These are phyloP conservation scores for Ophiostoma australiae DNA, from an alignment of 2,329 filamentous ascomycete species.

Conservation along the genomic window DNA sequence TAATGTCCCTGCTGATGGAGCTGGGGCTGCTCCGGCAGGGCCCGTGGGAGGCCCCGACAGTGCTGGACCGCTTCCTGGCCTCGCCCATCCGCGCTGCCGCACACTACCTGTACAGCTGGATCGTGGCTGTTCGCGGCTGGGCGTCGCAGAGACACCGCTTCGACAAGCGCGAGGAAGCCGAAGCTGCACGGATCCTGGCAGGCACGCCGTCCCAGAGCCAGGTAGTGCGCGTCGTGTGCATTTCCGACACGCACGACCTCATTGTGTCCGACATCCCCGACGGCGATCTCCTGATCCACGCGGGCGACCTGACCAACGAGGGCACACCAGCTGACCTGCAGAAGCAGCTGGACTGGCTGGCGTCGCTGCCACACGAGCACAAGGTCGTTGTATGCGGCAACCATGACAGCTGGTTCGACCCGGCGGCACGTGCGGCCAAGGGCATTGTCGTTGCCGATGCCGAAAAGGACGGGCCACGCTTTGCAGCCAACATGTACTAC, in stretches of 20 bases:
- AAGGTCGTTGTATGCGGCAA: conserved; percentile 85
- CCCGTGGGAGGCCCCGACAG: conserved; percentile 37
- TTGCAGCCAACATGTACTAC: conserved; percentile 63
- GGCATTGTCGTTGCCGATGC: conserved; percentile 53
- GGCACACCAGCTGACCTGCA: conserved; percentile 73
- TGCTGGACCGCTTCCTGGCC: conserved; percentile 59
- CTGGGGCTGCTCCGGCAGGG: conserved; percentile 26
- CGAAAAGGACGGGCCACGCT: conserved; percentile 38
- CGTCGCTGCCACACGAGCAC: conserved; percentile 64
- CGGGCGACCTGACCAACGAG: conserved; percentile 73
- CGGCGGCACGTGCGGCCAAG: conserved; percentile 51
- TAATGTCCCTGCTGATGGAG: conserved; percentile 6
- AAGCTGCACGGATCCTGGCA: no score
- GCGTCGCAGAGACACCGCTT: conserved; percentile 13
- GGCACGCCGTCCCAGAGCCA: conserved; percentile 34
- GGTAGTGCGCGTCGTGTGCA: conserved; percentile 70
- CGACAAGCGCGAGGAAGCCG: conserved; percentile 28
- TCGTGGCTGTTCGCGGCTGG: conserved; percentile 57
- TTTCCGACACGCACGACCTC: conserved; percentile 81
- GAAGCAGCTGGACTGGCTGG: conserved; percentile 78
- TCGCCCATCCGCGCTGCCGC: conserved; percentile 64
- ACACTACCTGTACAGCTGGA: conserved; percentile 56
- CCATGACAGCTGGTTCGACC: conserved; percentile 82
- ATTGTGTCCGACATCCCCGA: conserved; percentile 57
- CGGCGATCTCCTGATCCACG: conserved; percentile 84